Conservation (phyloP, 805 yeast species). For the Kurtzmaniella fragi region DNA sequence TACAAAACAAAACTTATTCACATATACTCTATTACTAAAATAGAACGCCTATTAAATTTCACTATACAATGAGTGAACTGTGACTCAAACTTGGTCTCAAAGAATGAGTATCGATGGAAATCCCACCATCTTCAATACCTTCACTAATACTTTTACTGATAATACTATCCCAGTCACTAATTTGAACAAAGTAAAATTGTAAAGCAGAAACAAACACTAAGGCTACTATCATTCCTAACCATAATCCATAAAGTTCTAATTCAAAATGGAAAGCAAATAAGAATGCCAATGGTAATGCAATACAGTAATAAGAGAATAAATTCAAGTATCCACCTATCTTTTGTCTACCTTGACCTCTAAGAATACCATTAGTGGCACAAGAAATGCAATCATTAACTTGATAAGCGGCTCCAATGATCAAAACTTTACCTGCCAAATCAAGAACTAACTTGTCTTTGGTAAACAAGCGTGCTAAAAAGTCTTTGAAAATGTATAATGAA, state of each 20-base stretch:
- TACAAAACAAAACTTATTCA: no score
- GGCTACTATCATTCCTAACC: slow-evolving; percentile 46
- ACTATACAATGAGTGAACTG: slow-evolving; percentile 8
- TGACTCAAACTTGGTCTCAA: slow-evolving; percentile 25
- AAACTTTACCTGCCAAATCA: slow-evolving; percentile 32
- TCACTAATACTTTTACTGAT: slow-evolving; percentile 38
- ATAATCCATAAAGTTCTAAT: slow-evolving; percentile 40
- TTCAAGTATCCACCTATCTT: slow-evolving; percentile 51
- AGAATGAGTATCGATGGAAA: slow-evolving; percentile 25
- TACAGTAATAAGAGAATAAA: slow-evolving; percentile 41
- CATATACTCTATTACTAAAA: no score
- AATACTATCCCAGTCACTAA: slow-evolving; percentile 40
- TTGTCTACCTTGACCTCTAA: slow-evolving; percentile 57
- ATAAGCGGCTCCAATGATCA: slow-evolving; percentile 45
- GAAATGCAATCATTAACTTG: slow-evolving; percentile 49
- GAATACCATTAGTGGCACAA: slow-evolving; percentile 47
- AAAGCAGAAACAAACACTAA: slow-evolving; percentile 34
- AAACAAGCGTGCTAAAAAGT: slow-evolving; percentile 35
- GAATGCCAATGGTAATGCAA: slow-evolving; percentile 47
- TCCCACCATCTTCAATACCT: slow-evolving; percentile 32
- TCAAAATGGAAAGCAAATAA: slow-evolving; percentile 37
- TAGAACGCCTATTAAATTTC: neutral
- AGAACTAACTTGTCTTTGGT: slow-evolving; percentile 36
- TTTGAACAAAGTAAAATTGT: slow-evolving; percentile 37
- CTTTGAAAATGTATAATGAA: slow-evolving; percentile 33